Base-by-base conservation (phyloP, 306 rosid genomes). In the Ormosia semicastrata region DNA sequence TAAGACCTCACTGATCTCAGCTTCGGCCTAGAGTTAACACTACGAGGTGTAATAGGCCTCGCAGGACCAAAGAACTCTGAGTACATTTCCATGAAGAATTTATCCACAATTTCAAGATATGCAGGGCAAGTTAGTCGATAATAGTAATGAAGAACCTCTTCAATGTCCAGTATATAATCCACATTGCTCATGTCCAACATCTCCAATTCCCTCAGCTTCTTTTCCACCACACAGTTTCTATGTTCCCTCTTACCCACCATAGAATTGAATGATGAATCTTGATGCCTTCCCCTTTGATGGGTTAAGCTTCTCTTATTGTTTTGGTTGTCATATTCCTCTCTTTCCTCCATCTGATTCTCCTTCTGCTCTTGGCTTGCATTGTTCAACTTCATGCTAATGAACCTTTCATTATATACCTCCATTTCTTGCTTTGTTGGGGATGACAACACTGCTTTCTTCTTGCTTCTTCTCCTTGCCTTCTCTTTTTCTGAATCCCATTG, bases 141-240 rank as follows among this genome's bases (percentile, higher is more conserved):
- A 49, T 95, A 95, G 78, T 95, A 95, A 79, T 95, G 96, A 77
- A 92, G 92, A 77, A 88, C 87, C 85, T 95, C 99, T 81, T 95
- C 91, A 62, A 95, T 91, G 86, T 93, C 98, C 78, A 93, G 46
- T 30, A 78, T 64, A 89, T 93, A 90, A 81, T 95, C 96, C 71
- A 90, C 91, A 86, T 93, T 83, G 54, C 90, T 87, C 75, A 39
- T 72, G 12, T 94, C 97, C 85, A 93, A 52, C 91, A 78, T 86
- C 83, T 92, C 93, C 85, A 95, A 69, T 83, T 92, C 96, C 81
- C 86, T 95, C 57, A 95, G 83, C 89, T 90, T 95, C 75, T 89
- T 62, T 44, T 86, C 92, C 66, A 95, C 86, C 85, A 85, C 29
- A 14, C 63, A 71, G 4, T 33, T 57, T 66, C 81, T 72, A 8